These are phyloP conservation scores for Haberlea rhodopensis DNA, from an alignment of 257 asterid species.

Conservation along the genomic window DNA sequence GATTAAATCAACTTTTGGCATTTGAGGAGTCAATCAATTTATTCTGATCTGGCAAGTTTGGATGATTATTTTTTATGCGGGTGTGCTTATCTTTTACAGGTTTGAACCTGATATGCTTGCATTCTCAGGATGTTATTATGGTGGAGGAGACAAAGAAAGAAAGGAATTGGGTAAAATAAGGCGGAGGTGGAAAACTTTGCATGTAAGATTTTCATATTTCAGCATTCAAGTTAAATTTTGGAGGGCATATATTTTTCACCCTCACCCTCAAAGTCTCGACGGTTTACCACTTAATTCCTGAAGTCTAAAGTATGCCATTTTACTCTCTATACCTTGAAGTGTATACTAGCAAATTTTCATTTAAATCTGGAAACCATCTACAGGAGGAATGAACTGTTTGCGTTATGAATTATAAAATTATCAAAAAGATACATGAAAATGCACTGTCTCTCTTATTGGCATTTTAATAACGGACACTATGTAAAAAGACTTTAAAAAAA, in stretches of 20 bases:
- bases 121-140: conserved; percentile 96
- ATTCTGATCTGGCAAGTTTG: neutral
- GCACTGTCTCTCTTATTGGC: neutral
- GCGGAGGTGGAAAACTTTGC: conserved; percentile 93
- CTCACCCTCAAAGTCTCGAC: neutral
- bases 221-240: neutral
- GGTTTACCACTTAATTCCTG: neutral
- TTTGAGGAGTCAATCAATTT: conserved; percentile 6
- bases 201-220: conserved; percentile 53
- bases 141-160: conserved; percentile 97
- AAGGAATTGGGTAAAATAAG: conserved; percentile 80
- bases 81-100: conserved; percentile 45
- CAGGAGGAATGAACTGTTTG: neutral
- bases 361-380: neutral
- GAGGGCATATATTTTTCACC: neutral
- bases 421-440: neutral
- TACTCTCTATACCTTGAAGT: neutral
- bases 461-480: too few species aligned
- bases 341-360: neutral
- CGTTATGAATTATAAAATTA: neutral
- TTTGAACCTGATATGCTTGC: conserved; percentile 99
- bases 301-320: too few species aligned
- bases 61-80: conserved; percentile 21
- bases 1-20: neutral
- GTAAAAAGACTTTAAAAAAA: too few species aligned